Percentiles rank a stretch among this genome's conserved stretches.
phyloP scores from a whole-genome alignment of 768 basidiomycete genomes.

The Ramaria sp. region DNA sequence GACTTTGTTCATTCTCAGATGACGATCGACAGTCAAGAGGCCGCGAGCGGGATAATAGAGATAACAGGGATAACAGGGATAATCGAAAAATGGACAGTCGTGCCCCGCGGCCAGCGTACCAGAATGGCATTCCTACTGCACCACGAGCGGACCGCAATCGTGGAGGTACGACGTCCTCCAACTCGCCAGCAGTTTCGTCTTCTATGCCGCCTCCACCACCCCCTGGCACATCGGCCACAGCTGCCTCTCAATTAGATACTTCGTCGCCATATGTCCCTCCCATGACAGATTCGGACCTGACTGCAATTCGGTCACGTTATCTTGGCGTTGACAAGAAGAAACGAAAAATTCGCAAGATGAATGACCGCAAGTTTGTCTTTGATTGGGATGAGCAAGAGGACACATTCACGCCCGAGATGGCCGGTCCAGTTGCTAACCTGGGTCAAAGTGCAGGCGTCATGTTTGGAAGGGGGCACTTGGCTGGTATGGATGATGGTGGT shows the following conservation, averaged over 20 bases:
- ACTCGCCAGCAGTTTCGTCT: constrained; percentile 26
- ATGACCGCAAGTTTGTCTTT: constrained; percentile 96
- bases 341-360: constrained; percentile 88
- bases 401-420: constrained; percentile 71
- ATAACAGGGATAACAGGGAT: constrained; percentile 17
- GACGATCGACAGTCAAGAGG: constrained; percentile 33
- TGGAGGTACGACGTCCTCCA: constrained; percentile 19
- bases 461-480: constrained; percentile 78
- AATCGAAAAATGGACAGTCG: constrained; percentile 31
- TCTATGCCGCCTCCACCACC: constrained; percentile 41
- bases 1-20: constrained; percentile 17
- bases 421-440: constrained; percentile 57
- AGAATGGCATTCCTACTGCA: constrained; percentile 67
- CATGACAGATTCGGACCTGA: constrained; percentile 73
- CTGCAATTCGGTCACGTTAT: constrained; percentile 83
- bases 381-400: constrained; percentile 98
- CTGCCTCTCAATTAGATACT: constrained; percentile 21
- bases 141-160: constrained; percentile 63
- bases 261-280: constrained; percentile 40
- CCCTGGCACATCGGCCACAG: neutral
- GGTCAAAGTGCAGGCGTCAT: constrained; percentile 79
- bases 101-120: constrained; percentile 31
- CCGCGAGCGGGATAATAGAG: constrained; percentile 14
- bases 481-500: constrained; percentile 79
- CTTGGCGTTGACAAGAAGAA: constrained; percentile 93